These are phyloP conservation scores for Paxillus ammoniavirescens DNA, from an alignment of 768 basidiomycete genomes.

Conservation along the genomic window DNA sequence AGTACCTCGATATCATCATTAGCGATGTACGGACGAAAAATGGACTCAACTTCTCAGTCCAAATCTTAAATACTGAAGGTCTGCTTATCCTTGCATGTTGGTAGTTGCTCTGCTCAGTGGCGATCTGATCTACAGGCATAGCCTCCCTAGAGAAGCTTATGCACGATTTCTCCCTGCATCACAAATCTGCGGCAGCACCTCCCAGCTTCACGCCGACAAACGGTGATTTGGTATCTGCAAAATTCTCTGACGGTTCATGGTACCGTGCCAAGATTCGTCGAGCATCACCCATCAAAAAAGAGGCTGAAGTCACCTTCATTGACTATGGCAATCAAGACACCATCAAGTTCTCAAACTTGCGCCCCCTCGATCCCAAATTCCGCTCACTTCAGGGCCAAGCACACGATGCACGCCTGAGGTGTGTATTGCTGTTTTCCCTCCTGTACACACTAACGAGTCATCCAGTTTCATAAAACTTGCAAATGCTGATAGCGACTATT, in stretches of 20 bases:
- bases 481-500: conserved; percentile 82
- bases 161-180: conserved; percentile 88
- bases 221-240: conserved; percentile 91
- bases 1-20: conserved; percentile 91
- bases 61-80: conserved; percentile 91
- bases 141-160: conserved; percentile 91
- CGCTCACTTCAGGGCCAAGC: conserved; percentile 89
- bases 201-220: conserved; percentile 76
- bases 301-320: conserved; percentile 94
- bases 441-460: conserved; percentile 2
- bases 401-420: conserved; percentile 91
- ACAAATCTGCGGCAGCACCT: conserved; percentile 62
- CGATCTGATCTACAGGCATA: conserved; percentile 56
- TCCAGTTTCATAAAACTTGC: conserved; percentile 84
- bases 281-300: conserved; percentile 84
- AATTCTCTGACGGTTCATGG: conserved; percentile 93
- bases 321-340: conserved; percentile 95
- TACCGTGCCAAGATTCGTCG: conserved; percentile 92
- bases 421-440: conserved; percentile 4
- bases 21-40: conserved; percentile 77
- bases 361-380: conserved; percentile 90
- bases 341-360: conserved; percentile 75
- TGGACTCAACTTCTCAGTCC: conserved; percentile 87
- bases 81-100: conserved; percentile 10
- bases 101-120: neutral